Evolutionary conservation across 1,139 yeast species (phyloP).

Genomic region (Kurtzmaniella natalensis): DNA sequence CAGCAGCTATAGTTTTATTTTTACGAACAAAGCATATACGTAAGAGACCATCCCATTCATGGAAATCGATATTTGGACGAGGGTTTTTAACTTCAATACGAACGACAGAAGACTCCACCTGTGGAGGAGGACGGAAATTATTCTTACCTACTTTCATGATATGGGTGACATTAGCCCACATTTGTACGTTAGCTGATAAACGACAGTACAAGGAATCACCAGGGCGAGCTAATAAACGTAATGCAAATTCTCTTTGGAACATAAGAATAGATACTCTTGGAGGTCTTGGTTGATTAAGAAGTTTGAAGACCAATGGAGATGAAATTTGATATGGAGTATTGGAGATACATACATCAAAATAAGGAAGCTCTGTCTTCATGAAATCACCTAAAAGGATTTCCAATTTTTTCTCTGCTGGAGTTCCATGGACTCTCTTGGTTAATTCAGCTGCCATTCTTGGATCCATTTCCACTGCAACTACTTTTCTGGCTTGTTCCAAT

Average conservation of each 20-base stretch:
- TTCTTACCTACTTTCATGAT: constrained; percentile 97
- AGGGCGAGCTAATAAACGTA: constrained; percentile 89
- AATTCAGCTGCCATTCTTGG: constrained; percentile 99
- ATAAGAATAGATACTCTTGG: constrained; percentile 93
- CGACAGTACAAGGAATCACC: constrained; percentile 92
- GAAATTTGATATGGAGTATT: constrained; percentile 98
- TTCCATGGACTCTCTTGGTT: constrained; percentile 96
- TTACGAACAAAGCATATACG: constrained; percentile 90
- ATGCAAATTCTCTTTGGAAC: constrained; percentile 97
- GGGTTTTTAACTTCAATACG: constrained; percentile 89
- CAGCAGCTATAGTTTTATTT: constrained; percentile 89
- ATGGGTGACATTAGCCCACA: constrained; percentile 99
- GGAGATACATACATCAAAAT: constrained; percentile 92
- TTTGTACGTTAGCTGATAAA: constrained; percentile 91
- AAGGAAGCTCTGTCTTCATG: constrained; percentile 92
- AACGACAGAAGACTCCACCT: constrained; percentile 95
- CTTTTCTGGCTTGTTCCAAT: constrained; percentile 85
- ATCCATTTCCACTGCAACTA: constrained; percentile 96
- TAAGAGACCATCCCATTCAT: constrained; percentile 96
- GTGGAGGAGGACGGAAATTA: constrained; percentile 97
- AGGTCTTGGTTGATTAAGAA: constrained; percentile 86
- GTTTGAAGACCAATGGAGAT: constrained; percentile 90
- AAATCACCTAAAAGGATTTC: constrained; percentile 93
- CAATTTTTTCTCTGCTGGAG: constrained; percentile 84
- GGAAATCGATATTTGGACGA: constrained; percentile 84